A percentile compares a stretch with the other conserved stretches of the same genome.
phyloP scores from a whole-genome alignment of 768 basidiomycete species.

The Lactarius trivialis region DNA sequence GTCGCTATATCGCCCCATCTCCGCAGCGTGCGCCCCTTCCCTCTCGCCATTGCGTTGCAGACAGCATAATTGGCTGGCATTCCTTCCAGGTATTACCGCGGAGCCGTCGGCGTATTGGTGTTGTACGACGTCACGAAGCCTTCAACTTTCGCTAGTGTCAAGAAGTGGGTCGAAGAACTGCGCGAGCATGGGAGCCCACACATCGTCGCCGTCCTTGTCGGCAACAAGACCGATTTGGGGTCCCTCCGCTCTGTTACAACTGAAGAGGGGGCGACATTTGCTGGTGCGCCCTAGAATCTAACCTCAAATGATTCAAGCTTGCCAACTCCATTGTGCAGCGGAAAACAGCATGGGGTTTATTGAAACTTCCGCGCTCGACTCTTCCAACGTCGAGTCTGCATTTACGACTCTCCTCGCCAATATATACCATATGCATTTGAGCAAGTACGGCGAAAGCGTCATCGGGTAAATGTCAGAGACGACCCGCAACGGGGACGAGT shows the following conservation, averaged over 20 bases:
- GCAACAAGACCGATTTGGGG: constrained; percentile 99
- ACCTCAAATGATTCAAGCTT: background rate
- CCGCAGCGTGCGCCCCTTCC: constrained; percentile 66
- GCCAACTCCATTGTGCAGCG: constrained; percentile 32
- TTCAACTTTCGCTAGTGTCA: constrained; percentile 89
- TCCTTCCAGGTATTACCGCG: constrained; percentile 81
- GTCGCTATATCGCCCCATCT: constrained; percentile 96
- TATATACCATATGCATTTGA: constrained; percentile 66
- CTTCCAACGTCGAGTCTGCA: constrained; percentile 83
- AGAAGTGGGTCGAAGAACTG: constrained; percentile 94
- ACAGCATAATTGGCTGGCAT: background rate
- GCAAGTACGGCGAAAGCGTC: background rate
- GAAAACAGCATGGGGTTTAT: constrained; percentile 93
- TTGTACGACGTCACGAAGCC: constrained; percentile 95
- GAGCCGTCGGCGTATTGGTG: constrained; percentile 86
- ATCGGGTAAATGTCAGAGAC: too few relatives aligned
- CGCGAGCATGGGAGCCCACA: constrained; percentile 91
- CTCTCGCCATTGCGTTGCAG: background rate
- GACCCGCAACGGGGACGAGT: background rate
- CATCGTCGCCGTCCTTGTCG: constrained; percentile 93
- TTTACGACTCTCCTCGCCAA: constrained; percentile 35
- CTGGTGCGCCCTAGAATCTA: constrained; percentile 41
- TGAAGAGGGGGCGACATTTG: constrained; percentile 91
- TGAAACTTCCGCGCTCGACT: constrained; percentile 99
- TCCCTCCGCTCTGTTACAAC: constrained; percentile 94